phyloP scores from a whole-genome alignment of 257 asterid species.

The Thymus quinquecostatus region DNA sequence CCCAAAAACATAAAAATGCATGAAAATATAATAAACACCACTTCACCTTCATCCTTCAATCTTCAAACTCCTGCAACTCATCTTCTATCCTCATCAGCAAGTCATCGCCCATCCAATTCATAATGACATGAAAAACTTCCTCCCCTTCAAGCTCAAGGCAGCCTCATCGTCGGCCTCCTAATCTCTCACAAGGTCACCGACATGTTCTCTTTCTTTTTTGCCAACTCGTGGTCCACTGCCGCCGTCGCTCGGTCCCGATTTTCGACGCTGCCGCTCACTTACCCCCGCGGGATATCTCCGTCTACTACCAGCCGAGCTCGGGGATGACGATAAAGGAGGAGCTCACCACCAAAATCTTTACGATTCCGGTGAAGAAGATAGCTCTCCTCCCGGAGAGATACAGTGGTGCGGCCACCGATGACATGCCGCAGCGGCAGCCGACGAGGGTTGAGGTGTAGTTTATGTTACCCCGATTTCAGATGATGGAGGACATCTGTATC shows the following conservation, averaged over 20 bases:
- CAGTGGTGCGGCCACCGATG: not conserved
- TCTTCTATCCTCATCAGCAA: not conserved
- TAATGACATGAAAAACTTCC: conserved; percentile 36
- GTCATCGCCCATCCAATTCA: conserved; percentile 36
- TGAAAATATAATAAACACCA: no score
- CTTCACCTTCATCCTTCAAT: no score
- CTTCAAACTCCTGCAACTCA: no score
- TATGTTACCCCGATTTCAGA: conserved; percentile 33
- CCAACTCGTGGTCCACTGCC: conserved; percentile 6
- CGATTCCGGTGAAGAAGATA: conserved; percentile 40
- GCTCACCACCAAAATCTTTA: conserved; percentile 40
- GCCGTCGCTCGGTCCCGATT: conserved; percentile 25
- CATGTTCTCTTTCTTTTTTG: not conserved
- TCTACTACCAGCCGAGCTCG: conserved; percentile 26
- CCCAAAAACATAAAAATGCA: no score
- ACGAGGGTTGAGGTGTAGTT: conserved; percentile 44
- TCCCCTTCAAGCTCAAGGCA: conserved; percentile 35
- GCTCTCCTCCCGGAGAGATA: conserved; percentile 37
- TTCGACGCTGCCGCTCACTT: conserved; percentile 42
- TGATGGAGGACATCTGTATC: conserved; percentile 38
- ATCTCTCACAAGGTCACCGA: conserved; percentile 19
- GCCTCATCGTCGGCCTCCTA: not conserved
- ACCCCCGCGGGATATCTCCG: conserved; percentile 43
- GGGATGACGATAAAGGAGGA: conserved; percentile 40
- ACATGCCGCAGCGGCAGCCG: conserved; percentile 26